phyloP scores from a whole-genome alignment of 306 rosid species.

The Ochetophila trinervis region DNA sequence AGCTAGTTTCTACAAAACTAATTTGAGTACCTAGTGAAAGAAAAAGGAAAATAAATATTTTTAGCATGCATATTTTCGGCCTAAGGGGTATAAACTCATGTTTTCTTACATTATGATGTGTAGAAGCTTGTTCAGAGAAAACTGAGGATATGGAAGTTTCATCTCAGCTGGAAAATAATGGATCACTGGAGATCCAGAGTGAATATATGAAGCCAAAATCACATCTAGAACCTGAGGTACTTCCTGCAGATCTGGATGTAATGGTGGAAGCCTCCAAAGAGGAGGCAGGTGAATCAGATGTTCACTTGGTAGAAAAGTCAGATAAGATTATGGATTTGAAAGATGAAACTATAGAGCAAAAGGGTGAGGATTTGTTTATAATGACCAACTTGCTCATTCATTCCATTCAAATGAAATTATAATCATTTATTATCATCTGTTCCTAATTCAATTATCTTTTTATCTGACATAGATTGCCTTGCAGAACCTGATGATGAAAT shows the following conservation, averaged over 20 bases:
- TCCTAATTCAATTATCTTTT: not conserved
- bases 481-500: slow-evolving; percentile 17
- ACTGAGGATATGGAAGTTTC: slow-evolving; percentile 30
- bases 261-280: slow-evolving; percentile 3
- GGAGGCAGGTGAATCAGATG: slow-evolving; percentile 13
- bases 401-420: not conserved
- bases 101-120: no score
- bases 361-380: slow-evolving; percentile 25
- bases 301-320: slow-evolving; percentile 4
- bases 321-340: slow-evolving; percentile 12
- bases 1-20: slow-evolving; percentile 32
- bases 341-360: not conserved
- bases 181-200: not conserved
- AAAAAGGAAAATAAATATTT: no score
- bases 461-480: slow-evolving; percentile 1
- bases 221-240: slow-evolving; percentile 7
- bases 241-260: not conserved
- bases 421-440: not conserved
- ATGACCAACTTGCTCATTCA: not conserved
- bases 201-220: slow-evolving; percentile 7
- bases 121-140: slow-evolving; percentile 29
- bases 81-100: no score
- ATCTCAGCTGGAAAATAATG: slow-evolving; percentile 20
- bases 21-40: not conserved
- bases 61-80: no score